Conservation (phyloP, 2,329 filamentous ascomycete species). For the Aspergillus fumigatiaffinis region DNA sequence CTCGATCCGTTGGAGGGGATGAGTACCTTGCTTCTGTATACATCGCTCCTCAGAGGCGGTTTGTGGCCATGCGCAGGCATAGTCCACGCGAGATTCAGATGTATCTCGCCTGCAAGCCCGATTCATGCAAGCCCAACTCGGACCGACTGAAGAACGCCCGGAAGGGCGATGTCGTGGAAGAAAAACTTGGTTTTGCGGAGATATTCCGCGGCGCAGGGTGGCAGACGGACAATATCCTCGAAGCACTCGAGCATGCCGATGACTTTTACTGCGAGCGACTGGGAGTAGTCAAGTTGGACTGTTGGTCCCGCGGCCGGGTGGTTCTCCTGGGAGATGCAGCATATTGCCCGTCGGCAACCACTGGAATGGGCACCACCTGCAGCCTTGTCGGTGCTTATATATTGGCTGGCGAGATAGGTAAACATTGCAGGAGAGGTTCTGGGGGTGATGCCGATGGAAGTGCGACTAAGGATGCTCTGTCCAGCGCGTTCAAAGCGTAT, state of each 20-base stretch:
- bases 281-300: constrained; percentile 43
- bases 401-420: constrained; percentile 49
- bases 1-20: constrained; percentile 25
- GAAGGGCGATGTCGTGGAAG: constrained; percentile 31
- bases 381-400: constrained; percentile 47
- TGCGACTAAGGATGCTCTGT: constrained; percentile 28
- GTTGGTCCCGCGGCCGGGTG: constrained; percentile 45
- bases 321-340: constrained; percentile 41
- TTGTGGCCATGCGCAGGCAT: constrained; percentile 42
- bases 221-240: constrained; percentile 43
- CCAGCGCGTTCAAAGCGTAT: constrained; percentile 31
- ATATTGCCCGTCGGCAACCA: constrained; percentile 28
- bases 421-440: constrained; percentile 19
- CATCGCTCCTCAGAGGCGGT: constrained; percentile 32
- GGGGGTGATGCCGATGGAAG: not conserved
- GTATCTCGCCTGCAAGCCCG: constrained; percentile 32
- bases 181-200: constrained; percentile 40
- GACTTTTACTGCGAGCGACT: constrained; percentile 49
- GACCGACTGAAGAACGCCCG: constrained; percentile 23
- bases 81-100: constrained; percentile 36
- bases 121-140: constrained; percentile 20
- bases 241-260: constrained; percentile 35
- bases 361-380: constrained; percentile 33
- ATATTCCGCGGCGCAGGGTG: constrained; percentile 45
- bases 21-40: constrained; percentile 36